phyloP scores from a whole-genome alignment of 352 stramenopile genomes.

The Phytopythium cucurbitacearum region DNA sequence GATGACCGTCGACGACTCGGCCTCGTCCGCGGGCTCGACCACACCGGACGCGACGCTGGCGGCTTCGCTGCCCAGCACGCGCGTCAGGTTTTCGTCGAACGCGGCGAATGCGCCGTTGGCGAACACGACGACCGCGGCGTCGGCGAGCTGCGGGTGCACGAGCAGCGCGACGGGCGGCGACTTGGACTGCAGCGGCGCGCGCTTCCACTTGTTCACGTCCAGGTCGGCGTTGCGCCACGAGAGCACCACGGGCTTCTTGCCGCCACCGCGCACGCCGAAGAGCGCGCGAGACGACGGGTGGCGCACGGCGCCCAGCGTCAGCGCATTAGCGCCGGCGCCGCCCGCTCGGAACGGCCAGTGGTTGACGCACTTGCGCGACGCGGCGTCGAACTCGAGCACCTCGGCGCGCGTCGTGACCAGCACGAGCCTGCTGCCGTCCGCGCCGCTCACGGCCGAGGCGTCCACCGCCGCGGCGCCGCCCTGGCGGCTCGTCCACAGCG shows the following conservation, averaged over 20 bases:
- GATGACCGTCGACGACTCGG: constrained; percentile 25
- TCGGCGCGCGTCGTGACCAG: constrained; percentile 61
- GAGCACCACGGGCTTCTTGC: constrained; percentile 23
- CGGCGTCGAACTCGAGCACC: constrained; percentile 59
- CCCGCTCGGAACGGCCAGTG: constrained; percentile 70
- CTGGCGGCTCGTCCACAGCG: constrained; percentile 57
- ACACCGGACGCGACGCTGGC: constrained; percentile 22
- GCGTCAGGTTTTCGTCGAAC: constrained; percentile 47
- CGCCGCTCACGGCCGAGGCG: constrained; percentile 25
- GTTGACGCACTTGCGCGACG: constrained; percentile 66
- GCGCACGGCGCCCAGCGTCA: constrained; percentile 48
- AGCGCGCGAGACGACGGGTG: constrained; percentile 51
- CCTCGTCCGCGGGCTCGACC: constrained; percentile 15
- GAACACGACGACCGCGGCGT: constrained; percentile 67
- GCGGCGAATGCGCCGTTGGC: constrained; percentile 52
- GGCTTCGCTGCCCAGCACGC: constrained; percentile 41
- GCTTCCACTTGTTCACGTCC: constrained; percentile 63
- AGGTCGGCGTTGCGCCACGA: constrained; percentile 59
- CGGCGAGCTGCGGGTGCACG: constrained; percentile 52
- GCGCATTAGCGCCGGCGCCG: constrained; percentile 23
- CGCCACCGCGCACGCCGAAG: constrained; percentile 45
- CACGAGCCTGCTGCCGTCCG: constrained; percentile 52
- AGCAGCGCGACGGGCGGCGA: constrained; percentile 37
- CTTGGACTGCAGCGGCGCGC: constrained; percentile 24
- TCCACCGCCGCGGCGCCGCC: constrained; percentile 42